Evolutionary conservation across 441 rosid species (phyloP).

Genomic region (Gossypium trilobum): DNA sequence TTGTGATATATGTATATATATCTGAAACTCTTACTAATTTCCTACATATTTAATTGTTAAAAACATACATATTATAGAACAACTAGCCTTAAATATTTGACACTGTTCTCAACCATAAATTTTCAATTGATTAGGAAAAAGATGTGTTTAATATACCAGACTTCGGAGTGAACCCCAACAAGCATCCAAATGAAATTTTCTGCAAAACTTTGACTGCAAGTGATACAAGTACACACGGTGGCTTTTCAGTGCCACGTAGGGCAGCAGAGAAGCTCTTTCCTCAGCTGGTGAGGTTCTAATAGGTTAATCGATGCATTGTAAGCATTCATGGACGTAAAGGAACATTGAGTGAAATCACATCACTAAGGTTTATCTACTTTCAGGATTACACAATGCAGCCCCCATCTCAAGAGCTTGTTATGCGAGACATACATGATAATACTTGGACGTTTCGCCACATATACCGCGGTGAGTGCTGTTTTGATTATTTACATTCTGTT

Average conservation of each 20-base stretch:
- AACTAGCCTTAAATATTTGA: background rate
- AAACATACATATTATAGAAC: background rate
- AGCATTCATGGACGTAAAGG: background rate
- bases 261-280: conserved; percentile 98
- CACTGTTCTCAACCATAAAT: background rate
- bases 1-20: background rate
- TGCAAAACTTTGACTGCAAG: conserved; percentile 91
- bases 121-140: conserved; percentile 46
- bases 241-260: conserved; percentile 95
- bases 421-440: conserved; percentile 77
- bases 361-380: background rate
- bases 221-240: conserved; percentile 96
- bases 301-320: background rate
- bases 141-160: conserved; percentile 83
- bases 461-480: conserved; percentile 54
- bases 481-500: background rate
- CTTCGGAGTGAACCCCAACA: conserved; percentile 69
- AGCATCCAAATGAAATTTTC: conserved; percentile 84
- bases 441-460: conserved; percentile 94
- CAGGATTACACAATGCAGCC: conserved; percentile 92
- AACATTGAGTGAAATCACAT: background rate
- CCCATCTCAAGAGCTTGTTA: conserved; percentile 89
- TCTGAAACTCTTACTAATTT: background rate
- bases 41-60: background rate
- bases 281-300: conserved; percentile 45